Evolutionary conservation across 2,329 filamentous ascomycete genomes (phyloP).

Genomic region (Apiospora hydei): DNA sequence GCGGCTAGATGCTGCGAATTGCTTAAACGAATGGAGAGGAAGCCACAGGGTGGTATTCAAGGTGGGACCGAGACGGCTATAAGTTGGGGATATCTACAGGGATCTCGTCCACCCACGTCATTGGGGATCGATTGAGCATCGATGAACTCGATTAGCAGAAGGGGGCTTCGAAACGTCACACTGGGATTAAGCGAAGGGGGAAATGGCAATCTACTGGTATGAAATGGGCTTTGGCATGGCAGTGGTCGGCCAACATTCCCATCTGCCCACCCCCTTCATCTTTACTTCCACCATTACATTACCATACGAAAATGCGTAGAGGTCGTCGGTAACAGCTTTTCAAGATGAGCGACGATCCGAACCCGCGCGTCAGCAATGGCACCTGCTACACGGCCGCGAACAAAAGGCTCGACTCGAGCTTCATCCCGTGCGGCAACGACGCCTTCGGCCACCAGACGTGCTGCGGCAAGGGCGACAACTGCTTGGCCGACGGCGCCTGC

Average conservation of each 20-base stretch:
- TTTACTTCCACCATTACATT: neutral
- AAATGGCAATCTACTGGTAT: neutral
- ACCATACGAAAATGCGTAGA: neutral
- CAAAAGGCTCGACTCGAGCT: constrained; percentile 27
- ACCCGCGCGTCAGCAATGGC: constrained; percentile 31
- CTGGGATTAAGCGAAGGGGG: neutral
- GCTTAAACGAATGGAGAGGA: neutral
- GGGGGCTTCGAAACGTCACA: neutral
- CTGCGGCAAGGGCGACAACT: constrained; percentile 31
- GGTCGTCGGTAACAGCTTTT: neutral
- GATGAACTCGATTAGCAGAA: constrained; percentile 1
- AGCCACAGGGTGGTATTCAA: neutral
- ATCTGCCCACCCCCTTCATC: neutral
- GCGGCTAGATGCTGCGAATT: neutral
- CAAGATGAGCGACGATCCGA: constrained; percentile 24
- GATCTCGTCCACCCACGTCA: neutral
- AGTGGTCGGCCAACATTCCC: neutral
- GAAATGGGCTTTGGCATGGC: neutral
- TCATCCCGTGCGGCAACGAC: constrained; percentile 33
- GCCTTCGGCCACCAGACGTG: constrained; percentile 31
- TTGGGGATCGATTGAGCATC: neutral
- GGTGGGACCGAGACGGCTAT: neutral
- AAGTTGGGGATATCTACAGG: constrained; percentile 13
- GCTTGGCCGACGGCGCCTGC: constrained; percentile 30
- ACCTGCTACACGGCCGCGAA: constrained; percentile 31